Conservation (phyloP, 805 yeast species). For the Candida manassasensis region DNA sequence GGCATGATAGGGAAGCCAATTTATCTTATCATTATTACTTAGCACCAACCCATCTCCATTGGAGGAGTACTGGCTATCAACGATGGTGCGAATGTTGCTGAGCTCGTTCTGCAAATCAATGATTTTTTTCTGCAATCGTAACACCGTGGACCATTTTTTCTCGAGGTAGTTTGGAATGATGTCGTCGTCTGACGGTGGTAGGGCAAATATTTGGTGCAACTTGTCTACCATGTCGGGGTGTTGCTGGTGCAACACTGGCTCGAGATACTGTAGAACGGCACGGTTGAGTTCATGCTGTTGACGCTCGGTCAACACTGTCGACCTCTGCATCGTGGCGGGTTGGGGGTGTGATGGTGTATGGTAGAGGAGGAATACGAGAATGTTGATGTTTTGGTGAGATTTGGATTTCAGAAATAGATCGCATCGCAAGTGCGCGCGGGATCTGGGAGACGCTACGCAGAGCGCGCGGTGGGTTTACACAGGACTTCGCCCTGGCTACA, state of each 20-base stretch:
- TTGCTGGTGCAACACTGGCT: conserved; percentile 24
- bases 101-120: conserved; percentile 64
- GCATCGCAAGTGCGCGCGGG: no score
- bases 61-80: conserved; percentile 25
- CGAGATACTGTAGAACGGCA: conserved; percentile 47
- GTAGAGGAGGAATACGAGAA: no score
- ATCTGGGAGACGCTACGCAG: no score
- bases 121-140: conserved; percentile 70
- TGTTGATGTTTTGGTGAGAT: no score
- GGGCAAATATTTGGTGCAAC: conserved; percentile 10
- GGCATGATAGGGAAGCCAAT: conserved; percentile 60
- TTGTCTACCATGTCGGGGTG: conserved; percentile 6
- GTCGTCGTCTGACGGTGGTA: conserved; percentile 20
- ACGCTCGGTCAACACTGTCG: conserved; percentile 11
- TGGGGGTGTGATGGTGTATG: no score
- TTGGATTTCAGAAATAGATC: no score
- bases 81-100: conserved; percentile 42
- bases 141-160: conserved; percentile 84
- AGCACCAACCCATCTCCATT: conserved; percentile 8
- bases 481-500: no score
- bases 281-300: conserved; percentile 45
- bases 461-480: no score
- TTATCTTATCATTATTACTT: conserved; percentile 26
- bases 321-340: conserved; percentile 5
- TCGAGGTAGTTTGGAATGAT: conserved; percentile 47